phyloP scores from a whole-genome alignment of 768 basidiomycete species.

The Kwoniella bestiolae region DNA sequence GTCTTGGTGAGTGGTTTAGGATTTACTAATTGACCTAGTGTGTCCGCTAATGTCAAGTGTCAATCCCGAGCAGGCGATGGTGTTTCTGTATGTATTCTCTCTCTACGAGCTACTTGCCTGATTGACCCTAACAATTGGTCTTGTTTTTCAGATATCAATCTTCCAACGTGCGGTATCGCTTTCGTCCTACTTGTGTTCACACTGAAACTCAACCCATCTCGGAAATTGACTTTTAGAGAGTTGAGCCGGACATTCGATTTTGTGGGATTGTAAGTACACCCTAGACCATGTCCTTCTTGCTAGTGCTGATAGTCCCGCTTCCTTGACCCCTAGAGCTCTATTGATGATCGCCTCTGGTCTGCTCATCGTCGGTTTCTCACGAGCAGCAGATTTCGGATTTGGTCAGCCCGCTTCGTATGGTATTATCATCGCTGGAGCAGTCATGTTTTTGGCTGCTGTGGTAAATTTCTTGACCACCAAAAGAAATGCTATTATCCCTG shows the following conservation, averaged over 20 bases:
- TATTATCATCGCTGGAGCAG: constrained; percentile 53
- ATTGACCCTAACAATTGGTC: too few species aligned
- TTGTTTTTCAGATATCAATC: constrained; percentile 56
- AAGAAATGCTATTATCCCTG: constrained; percentile 58
- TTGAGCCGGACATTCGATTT: constrained; percentile 57
- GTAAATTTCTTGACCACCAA: constrained; percentile 54
- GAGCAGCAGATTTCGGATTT: constrained; percentile 56
- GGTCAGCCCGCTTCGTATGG: constrained; percentile 49
- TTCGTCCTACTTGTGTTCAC: constrained; percentile 52
- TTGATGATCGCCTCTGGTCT: constrained; percentile 55
- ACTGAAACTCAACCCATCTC: constrained; percentile 55
- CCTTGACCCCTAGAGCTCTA: constrained; percentile 39
- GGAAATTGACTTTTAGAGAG: constrained; percentile 36
- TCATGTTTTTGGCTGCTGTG: constrained; percentile 30
- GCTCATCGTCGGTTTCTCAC: constrained; percentile 58
- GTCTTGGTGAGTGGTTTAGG: constrained; percentile 32
- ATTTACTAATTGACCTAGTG: neutral
- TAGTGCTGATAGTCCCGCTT: constrained; percentile 6
- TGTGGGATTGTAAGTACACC: constrained; percentile 51
- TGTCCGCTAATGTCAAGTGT: neutral
- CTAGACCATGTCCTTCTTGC: neutral
- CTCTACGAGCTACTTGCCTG: too few species aligned
- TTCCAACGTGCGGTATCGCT: constrained; percentile 55
- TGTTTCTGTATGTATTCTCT: constrained; percentile 38
- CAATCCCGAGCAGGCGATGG: constrained; percentile 27